A percentile compares a stretch with the other conserved stretches of the same genome.
Evolutionary conservation across 257 asterid species (phyloP).

Genomic region (Scutellaria baicalensis): DNA sequence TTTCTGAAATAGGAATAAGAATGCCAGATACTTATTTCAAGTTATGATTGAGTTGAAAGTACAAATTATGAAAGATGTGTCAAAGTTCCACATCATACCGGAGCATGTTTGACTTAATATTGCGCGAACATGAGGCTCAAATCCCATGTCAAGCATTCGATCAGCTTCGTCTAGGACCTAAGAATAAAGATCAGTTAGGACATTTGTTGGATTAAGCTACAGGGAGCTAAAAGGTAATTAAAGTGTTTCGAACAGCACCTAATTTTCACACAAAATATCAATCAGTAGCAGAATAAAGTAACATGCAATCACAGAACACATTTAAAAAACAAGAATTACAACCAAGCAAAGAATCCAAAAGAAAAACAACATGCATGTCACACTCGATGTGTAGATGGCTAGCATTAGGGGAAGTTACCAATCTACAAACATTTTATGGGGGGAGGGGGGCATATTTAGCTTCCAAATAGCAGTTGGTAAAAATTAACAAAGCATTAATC

Average conservation of each 20-base stretch:
- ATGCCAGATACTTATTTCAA: background rate
- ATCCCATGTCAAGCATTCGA: slow-evolving; percentile 99
- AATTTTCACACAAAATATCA: background rate
- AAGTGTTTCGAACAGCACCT: background rate
- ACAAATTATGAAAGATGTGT: background rate
- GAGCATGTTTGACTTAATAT: slow-evolving; percentile 78
- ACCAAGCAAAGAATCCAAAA: background rate
- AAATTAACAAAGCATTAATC: background rate
- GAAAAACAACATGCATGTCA: background rate
- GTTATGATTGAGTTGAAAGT: background rate
- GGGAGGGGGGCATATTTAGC: background rate
- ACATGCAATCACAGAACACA: background rate
- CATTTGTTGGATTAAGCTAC: background rate
- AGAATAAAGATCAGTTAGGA: slow-evolving; percentile 9
- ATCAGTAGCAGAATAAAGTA: background rate
- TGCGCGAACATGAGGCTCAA: slow-evolving; percentile 96
- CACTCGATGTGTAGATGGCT: background rate
- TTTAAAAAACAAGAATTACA: background rate
- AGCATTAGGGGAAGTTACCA: background rate
- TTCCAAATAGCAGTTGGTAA: background rate
- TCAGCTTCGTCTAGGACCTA: slow-evolving; percentile 99
- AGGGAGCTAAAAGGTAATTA: background rate
- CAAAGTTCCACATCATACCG: slow-evolving; percentile 43
- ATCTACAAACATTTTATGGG: background rate
- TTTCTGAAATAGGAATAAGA: background rate